A percentile compares a stretch with the other conserved stretches of the same genome.
phyloP scores from a whole-genome alignment of 2,329 filamentous ascomycete genomes.

The Chalara sp. region DNA sequence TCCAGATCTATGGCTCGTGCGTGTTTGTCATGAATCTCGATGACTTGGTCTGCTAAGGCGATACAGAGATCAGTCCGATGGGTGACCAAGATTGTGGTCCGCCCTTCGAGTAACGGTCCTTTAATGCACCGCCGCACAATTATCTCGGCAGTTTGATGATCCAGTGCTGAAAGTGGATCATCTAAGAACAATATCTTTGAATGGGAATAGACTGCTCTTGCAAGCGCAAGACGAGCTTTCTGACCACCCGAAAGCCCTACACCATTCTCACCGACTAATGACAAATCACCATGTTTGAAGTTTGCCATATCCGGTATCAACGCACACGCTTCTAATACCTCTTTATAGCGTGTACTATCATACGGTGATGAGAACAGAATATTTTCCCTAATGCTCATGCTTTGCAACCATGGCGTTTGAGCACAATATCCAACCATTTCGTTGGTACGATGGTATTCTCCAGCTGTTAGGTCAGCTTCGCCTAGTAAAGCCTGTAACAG shows the following conservation, averaged over 20 bases:
- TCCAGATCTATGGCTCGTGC: slow-evolving; percentile 27
- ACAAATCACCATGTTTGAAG: slow-evolving; percentile 58
- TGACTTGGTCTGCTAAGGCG: slow-evolving; percentile 63
- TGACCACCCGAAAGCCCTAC: slow-evolving; percentile 55
- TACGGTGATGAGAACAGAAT: slow-evolving; percentile 60
- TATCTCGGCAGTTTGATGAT: slow-evolving; percentile 57
- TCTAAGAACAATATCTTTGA: slow-evolving; percentile 49
- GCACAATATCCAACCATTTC: slow-evolving; percentile 57
- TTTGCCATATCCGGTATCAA: slow-evolving; percentile 53
- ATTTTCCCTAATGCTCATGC: slow-evolving; percentile 63
- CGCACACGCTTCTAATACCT: slow-evolving; percentile 60
- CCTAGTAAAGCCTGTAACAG: slow-evolving; percentile 24
- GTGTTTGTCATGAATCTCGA: slow-evolving; percentile 60
- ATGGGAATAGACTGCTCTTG: slow-evolving; percentile 51
- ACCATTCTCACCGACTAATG: slow-evolving; percentile 54
- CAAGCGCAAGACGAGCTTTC: slow-evolving; percentile 53
- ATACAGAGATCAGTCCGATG: slow-evolving; percentile 66
- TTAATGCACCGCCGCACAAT: slow-evolving; percentile 51
- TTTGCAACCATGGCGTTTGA: slow-evolving; percentile 62
- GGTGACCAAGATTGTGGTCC: slow-evolving; percentile 53
- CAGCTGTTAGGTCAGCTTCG: slow-evolving; percentile 22
- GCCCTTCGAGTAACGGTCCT: slow-evolving; percentile 44
- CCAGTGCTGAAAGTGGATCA: slow-evolving; percentile 52
- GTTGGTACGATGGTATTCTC: slow-evolving; percentile 39
- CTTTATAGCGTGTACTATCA: slow-evolving; percentile 61